A percentile compares a stretch with the other conserved stretches of the same genome.
Evolutionary conservation across 768 basidiomycete species (phyloP).

Genomic region (Phylloporus scabripes): DNA sequence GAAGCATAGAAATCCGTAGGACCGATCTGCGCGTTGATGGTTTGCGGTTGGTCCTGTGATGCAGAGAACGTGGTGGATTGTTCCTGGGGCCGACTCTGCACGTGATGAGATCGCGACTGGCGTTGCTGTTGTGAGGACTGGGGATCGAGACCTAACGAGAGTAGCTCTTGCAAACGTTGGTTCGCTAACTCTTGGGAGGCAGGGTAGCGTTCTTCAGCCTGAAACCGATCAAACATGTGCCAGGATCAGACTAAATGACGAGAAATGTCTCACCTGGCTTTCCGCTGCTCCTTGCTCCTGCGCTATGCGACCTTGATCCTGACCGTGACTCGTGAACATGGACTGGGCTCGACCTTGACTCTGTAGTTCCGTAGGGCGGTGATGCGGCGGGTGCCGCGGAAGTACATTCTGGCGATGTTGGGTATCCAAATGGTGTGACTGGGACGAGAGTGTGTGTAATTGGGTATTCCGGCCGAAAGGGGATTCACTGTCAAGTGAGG

Average conservation of each 20-base stretch:
- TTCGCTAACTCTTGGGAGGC: conserved; percentile 10
- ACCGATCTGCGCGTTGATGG: neutral
- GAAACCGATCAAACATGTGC: neutral
- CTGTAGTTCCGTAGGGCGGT: neutral
- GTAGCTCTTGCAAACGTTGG: conserved; percentile 24
- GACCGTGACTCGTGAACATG: neutral
- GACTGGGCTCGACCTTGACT: neutral
- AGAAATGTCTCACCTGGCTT: conserved; percentile 6
- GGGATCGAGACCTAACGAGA: conserved; percentile 9
- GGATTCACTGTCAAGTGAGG: neutral
- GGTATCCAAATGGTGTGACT: neutral
- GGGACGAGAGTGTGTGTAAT: neutral
- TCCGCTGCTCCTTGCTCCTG: conserved; percentile 2
- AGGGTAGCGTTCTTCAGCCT: conserved; percentile 1
- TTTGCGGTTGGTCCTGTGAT: neutral
- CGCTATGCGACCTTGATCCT: neutral
- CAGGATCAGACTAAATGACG: neutral
- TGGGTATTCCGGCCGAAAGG: neutral
- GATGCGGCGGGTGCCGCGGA: conserved; percentile 1
- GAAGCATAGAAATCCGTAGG: conserved; percentile 3
- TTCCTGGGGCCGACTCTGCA: too few species aligned
- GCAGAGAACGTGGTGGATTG: neutral
- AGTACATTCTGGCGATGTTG: conserved; percentile 13
- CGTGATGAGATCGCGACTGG: too few species aligned
- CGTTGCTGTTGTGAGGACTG: neutral